Base-by-base conservation (phyloP, 768 basidiomycete species). In the Hygrophoropsis aurantiaca region DNA sequence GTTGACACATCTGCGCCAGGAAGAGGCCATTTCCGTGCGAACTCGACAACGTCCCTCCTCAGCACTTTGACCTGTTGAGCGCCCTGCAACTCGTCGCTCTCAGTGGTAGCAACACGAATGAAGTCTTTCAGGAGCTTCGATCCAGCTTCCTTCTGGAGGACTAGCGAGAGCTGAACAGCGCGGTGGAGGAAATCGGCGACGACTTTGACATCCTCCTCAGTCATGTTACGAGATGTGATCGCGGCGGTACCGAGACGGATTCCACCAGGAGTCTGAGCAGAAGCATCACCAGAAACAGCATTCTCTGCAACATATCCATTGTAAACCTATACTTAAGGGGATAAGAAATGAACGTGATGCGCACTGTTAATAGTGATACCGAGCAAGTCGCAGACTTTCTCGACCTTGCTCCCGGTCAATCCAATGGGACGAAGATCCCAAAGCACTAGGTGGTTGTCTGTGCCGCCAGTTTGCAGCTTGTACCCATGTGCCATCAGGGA, bases 401-500 rank as follows among this genome's bases (percentile, higher is more conserved):
- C 95, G 48, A 99, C 84, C 73, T 98, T 98, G 76, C 86, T 90
- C 41, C 97, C 97, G n/a, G 97, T 97, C 64, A 98, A 74, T 40
- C 91, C 89, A 53, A 97, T 78, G 24, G 97, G 97, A 27, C 97
- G 83, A 51, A 97, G 81, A 62, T 98, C 97, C 95, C 94, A 97
- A 40, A 99, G 87, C 40, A 98, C 85, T 55, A 98, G 84, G 69
- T 99, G 97, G 78, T 91, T 98, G 68, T 98, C 97, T 15, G 94
- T 94, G 50, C 97, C 97, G 47, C 80, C 84, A 11, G 95, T 98
- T 75, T 97, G 94, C 55, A 99, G 89, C 72, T 87, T 92, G 81
- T 98, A 99, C 37, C 90, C 90, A 62, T 89, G 77, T 49, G 74
- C 74, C 52, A 81, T 70, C 50, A 99, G 85, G 52, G 79, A 73